Evolutionary conservation across 345 rosid species (phyloP).

Genomic region (Gossypium sturtianum): DNA sequence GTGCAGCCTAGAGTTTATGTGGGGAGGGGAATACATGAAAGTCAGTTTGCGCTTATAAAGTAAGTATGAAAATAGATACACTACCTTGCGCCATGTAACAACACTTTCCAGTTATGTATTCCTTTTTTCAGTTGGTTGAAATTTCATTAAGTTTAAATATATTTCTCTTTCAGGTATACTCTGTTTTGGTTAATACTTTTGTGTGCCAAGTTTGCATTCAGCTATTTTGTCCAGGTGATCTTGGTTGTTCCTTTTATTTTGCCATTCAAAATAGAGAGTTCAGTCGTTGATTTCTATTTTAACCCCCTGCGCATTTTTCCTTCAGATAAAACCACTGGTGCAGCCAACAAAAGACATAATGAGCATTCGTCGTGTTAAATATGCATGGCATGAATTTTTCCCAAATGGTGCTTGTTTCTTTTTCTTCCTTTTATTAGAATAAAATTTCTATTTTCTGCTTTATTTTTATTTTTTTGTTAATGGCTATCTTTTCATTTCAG

Average conservation of each 20-base stretch:
- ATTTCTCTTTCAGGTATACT: constrained; percentile 66
- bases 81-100: neutral
- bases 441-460: neutral
- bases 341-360: constrained; percentile 89
- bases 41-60: constrained; percentile 86
- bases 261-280: neutral
- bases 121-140: constrained; percentile 7
- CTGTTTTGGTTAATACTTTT: constrained; percentile 81
- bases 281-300: neutral
- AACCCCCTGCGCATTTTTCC: constrained; percentile 15
- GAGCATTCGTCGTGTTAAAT: constrained; percentile 54
- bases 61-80: constrained; percentile 35
- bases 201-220: constrained; percentile 58
- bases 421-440: neutral
- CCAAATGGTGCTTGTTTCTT: constrained; percentile 51
- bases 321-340: constrained; percentile 75
- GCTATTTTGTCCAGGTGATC: constrained; percentile 79
- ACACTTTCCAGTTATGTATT: constrained; percentile 3
- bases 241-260: constrained; percentile 11
- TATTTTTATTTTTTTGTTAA: constrained; percentile 10
- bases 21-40: constrained; percentile 99
- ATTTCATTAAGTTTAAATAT: constrained; percentile 5
- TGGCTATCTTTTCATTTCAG: constrained; percentile 35
- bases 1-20: constrained; percentile 88
- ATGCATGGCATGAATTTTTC: constrained; percentile 89